Base-by-base conservation (phyloP, 2,329 filamentous ascomycete species). In the Falciphora oryzae region DNA sequence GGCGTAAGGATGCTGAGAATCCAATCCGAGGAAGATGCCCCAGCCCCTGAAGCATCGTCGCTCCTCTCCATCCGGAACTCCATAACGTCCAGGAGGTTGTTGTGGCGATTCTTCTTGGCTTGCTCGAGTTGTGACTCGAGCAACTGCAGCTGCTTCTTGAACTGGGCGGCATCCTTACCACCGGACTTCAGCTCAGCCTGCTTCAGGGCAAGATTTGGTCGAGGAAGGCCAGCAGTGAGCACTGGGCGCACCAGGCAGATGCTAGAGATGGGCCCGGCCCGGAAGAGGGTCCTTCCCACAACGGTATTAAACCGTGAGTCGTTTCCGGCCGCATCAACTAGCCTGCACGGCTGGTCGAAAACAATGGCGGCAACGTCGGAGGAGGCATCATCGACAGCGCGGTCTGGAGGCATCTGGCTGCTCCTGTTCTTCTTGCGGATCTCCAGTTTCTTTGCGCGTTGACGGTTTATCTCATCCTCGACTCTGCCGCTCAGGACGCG, bases 61-160 rank as follows among this genome's bases (percentile, higher is more conserved):
- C 29, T 29, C 16, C 35, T n/a, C 22, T 63, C 67, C 67, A 97
- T 90, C 70, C 91, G 92, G 77, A 93, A 96, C 67, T 93, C 92
- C 65, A 96, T 81, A 53, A 98, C 81, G 62, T 90, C 87, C 58
- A 95, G 83, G 16, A 98, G 78, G 71, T 93, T 92, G 29, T 86
- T 83, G 73, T 97, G 92, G 4, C 86, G 85, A 56, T 95, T 79
- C 68, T 84, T 85, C 74, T 91, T 95, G 63, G 96, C 79, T 13
- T 85, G 81, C 68, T 94, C 90, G 50, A 99, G 81, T 66, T 90
- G 85, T 57, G 85, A 84, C 74, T 97, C 93, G 29, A 96, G 83
- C 10, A 83, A 82, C 71, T 92, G 89, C 63, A 97, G 81, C 67
- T 90, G 85, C 73, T 90, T 89, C 71, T 93, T 93, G 72, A 92